phyloP scores from a whole-genome alignment of 179 eudicot genomes.

The Camellia oleifera region DNA sequence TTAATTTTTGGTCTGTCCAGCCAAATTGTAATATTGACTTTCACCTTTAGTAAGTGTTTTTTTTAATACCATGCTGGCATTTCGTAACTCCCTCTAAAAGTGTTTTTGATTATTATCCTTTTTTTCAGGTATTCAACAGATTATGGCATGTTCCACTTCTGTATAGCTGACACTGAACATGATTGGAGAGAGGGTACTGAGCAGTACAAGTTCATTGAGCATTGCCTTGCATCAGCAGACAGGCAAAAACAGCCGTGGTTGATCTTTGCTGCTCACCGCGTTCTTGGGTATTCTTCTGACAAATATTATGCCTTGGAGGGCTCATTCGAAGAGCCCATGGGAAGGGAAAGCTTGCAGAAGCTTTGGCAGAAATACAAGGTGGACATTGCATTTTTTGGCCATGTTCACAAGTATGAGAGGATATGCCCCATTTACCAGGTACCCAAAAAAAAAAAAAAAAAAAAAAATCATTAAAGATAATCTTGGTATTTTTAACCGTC shows the following conservation, averaged over 20 bases:
- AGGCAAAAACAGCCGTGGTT: constrained; percentile 59
- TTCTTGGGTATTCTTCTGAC: constrained; percentile 41
- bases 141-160: constrained; percentile 51
- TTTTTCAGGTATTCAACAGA: constrained; percentile 42
- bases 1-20: too few species aligned
- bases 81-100: background rate
- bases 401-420: constrained; percentile 54
- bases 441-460: background rate
- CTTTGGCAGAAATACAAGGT: constrained; percentile 52
- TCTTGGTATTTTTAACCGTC: too few species aligned
- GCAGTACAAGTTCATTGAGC: constrained; percentile 44
- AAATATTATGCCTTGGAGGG: constrained; percentile 35
- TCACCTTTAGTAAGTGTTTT: too few species aligned
- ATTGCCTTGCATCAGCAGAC: constrained; percentile 46
- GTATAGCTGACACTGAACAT: constrained; percentile 46
- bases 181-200: constrained; percentile 51
- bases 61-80: too few species aligned
- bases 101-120: background rate
- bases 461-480: too few species aligned
- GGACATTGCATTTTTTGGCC: constrained; percentile 48
- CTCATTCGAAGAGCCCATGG: constrained; percentile 46
- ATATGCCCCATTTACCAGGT: constrained; percentile 55
- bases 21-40: too few species aligned
- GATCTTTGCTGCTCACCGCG: constrained; percentile 48
- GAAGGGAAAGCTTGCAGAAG: constrained; percentile 49